A percentile compares a stretch with the other conserved stretches of the same genome.
Conservation (phyloP, 129 eudicot species). For the Arctium minus region DNA sequence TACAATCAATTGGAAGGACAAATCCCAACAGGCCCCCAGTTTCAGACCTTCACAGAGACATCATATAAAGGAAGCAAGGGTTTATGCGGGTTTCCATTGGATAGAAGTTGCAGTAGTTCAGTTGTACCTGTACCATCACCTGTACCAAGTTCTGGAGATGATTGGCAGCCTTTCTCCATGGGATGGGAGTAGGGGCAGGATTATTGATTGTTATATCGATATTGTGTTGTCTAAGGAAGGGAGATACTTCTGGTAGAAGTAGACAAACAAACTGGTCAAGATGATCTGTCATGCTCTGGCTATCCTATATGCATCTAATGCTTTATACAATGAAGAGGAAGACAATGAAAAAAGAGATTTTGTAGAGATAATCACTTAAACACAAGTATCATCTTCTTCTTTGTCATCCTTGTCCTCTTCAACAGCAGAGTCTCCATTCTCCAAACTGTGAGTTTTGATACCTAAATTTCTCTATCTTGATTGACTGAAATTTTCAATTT, state of each 20-base stretch:
- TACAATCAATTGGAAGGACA: conserved; percentile 42
- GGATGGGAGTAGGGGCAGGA: conserved; percentile 70
- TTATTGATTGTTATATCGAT: conserved; percentile 49
- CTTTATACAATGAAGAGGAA: conserved; percentile 35
- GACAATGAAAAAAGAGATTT: conserved; percentile 24
- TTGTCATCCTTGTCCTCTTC: conserved; percentile 33
- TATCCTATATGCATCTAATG: conserved; percentile 23
- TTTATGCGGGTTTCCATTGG: conserved; percentile 52
- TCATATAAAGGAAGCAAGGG: conserved; percentile 54
- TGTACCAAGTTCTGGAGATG: background rate
- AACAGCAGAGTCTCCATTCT: conserved; percentile 31
- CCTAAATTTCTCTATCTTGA: background rate
- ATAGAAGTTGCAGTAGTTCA: background rate
- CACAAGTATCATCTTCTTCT: conserved; percentile 29
- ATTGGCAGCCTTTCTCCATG: conserved; percentile 60
- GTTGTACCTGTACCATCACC: background rate
- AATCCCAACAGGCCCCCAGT: conserved; percentile 45
- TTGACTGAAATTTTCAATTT: too few species aligned
- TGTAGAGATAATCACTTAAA: background rate
- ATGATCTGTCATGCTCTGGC: conserved; percentile 26
- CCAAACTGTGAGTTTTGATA: conserved; percentile 30
- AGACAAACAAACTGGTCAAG: conserved; percentile 34
- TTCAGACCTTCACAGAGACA: conserved; percentile 31
- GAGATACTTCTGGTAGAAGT: conserved; percentile 36
- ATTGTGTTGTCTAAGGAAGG: conserved; percentile 42